Evolutionary conservation across 257 asterid genomes (phyloP).

Genomic region (Solanum bukasovii): DNA sequence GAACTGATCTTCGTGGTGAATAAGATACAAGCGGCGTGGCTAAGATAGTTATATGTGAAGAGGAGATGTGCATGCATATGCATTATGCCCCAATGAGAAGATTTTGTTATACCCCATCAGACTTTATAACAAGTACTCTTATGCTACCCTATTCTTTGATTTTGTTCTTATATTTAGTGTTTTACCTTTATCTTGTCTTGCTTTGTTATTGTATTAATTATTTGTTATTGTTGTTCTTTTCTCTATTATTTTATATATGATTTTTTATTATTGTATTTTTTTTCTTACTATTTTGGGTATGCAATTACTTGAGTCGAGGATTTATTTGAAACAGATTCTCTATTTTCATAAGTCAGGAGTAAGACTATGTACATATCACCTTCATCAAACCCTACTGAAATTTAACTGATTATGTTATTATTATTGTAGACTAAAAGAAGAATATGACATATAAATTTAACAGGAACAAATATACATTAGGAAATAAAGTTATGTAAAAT

Average conservation of each 20-base stretch:
- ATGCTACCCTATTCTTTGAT: neutral
- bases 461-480: neutral
- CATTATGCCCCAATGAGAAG: neutral
- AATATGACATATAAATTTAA: neutral
- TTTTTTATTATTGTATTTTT: neutral
- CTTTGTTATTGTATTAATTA: neutral
- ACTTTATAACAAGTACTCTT: neutral
- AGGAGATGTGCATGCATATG: neutral
- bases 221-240: neutral
- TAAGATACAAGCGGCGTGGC: neutral
- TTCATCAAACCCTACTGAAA: neutral
- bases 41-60: neutral
- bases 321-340: accelerated
- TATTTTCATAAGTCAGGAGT: neutral
- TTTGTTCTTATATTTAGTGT: neutral
- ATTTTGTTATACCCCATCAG: too few species aligned
- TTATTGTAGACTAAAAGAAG: neutral
- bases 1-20: neutral
- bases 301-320: neutral
- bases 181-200: neutral
- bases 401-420: neutral
- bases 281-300: neutral
- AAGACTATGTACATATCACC: neutral
- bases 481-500: neutral
- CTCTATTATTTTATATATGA: neutral